A percentile compares a stretch with the other conserved stretches of the same genome.
Evolutionary conservation across 2,329 filamentous ascomycete species (phyloP).

Genomic region (Pestalotiopsis sp.): DNA sequence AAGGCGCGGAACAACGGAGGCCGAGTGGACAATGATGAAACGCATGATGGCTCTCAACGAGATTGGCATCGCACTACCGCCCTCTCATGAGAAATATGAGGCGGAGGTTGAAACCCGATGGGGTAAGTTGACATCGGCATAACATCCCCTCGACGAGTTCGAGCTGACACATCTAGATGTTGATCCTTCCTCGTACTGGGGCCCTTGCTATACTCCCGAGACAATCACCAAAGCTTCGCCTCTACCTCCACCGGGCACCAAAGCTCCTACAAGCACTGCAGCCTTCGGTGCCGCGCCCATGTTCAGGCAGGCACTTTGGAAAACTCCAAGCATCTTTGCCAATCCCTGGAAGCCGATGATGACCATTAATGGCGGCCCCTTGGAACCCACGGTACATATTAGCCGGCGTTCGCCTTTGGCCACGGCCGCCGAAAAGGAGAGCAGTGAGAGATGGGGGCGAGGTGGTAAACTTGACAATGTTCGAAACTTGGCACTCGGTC

Average conservation of each 20-base stretch:
- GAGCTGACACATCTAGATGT: slow-evolving; percentile 14
- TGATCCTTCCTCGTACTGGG: slow-evolving; percentile 8
- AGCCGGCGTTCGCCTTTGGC: slow-evolving; percentile 37
- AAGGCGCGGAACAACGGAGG: slow-evolving; percentile 23
- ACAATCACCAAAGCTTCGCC: slow-evolving; percentile 8
- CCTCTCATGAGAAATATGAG: slow-evolving; percentile 14
- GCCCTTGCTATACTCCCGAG: slow-evolving; percentile 4
- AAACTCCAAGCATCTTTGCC: slow-evolving; percentile 30
- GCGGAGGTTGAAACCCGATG: slow-evolving; percentile 17
- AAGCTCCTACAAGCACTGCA: not conserved
- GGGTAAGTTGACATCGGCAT: slow-evolving; percentile 23
- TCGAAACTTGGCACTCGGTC: slow-evolving; percentile 36
- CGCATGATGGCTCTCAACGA: slow-evolving; percentile 26
- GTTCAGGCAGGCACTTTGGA: slow-evolving; percentile 32
- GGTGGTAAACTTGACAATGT: slow-evolving; percentile 37
- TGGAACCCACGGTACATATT: slow-evolving; percentile 40
- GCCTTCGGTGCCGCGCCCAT: slow-evolving; percentile 13
- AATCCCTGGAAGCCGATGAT: slow-evolving; percentile 35
- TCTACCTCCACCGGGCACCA: not conserved
- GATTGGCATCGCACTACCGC: slow-evolving; percentile 19
- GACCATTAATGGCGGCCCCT: slow-evolving; percentile 35
- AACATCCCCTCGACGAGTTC: not conserved
- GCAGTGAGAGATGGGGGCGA: slow-evolving; percentile 40
- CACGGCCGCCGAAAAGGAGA: slow-evolving; percentile 41
- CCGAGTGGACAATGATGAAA: slow-evolving; percentile 27